Evolutionary conservation across 2,329 filamentous ascomycete genomes (phyloP), one percentile per base, ranked within the genome.

Genomic region (Xylaria sp.): DNA sequence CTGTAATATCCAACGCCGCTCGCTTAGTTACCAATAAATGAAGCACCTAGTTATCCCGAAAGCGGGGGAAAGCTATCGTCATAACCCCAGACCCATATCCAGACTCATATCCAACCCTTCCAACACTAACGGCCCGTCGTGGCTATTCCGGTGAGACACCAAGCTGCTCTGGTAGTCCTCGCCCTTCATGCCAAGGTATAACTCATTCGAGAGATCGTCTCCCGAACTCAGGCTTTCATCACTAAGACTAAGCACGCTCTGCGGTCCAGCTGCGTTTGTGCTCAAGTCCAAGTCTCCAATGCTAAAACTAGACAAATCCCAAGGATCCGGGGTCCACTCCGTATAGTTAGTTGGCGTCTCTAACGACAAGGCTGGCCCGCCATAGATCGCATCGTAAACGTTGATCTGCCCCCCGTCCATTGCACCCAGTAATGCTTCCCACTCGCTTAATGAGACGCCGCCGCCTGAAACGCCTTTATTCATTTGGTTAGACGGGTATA

Each of bases 321-420:
- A 89, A 1, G 85, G 81, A 67, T 89, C 86, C 0, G 86, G 85
- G 1, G 86, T 86, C 88, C 87, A 89, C 60, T 82, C 81, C 21
- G 78, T 79, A 45, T 78, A 75, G 56, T 76, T 81, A 0, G 82
- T 76, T 19, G 84, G 79, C 11, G 84, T 80, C 24, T 85, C 82
- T 39, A 85, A 78, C 3, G 81, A 81, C 69, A 82, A 79, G 54
- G 83, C 84, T 9, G 86, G 85, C 0, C 91, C 91, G 45, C 92
- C 92, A 73, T 94, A 94, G 64, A 93, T 93, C 48, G 90, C 90
- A 76, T 93, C 91, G 79, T 93, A 96, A n/a, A 97, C 91, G 76
- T 95, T 97, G 62, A 90, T 88, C 71, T 91, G 87, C 0, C 93
- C 93, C 42, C 90, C 90, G 74, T 97, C 93, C 78, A 97, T 89